These are phyloP conservation scores for Alternaria sp. DNA, from an alignment of 2,329 filamentous ascomycete species.

Conservation along the genomic window DNA sequence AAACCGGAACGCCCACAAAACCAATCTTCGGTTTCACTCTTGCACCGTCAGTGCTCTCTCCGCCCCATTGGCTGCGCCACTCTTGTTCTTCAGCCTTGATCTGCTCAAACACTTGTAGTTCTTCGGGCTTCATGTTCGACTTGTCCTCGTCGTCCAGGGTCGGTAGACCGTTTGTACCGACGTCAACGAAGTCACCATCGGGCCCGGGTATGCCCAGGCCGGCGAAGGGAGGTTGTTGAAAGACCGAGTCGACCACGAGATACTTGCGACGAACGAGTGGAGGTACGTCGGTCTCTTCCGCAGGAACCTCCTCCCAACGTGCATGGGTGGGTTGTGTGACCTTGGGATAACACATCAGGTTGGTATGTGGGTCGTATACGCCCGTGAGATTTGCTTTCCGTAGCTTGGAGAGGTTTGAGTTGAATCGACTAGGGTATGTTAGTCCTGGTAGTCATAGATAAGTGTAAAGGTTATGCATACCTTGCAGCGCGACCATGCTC, in stretches of 20 bases:
- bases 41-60: conserved; percentile 65
- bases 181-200: conserved; percentile 58
- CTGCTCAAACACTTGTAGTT: conserved; percentile 73
- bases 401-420: conserved; percentile 71
- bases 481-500: conserved; percentile 92
- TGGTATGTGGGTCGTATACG: conserved; percentile 93
- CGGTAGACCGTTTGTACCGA: conserved; percentile 63
- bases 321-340: conserved; percentile 90
- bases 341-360: conserved; percentile 83
- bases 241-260: conserved; percentile 66
- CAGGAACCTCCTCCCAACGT: conserved; percentile 75
- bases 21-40: conserved; percentile 56
- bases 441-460: conserved; percentile 14
- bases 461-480: conserved; percentile 57
- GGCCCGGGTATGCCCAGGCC: conserved; percentile 66
- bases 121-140: conserved; percentile 71
- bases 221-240: conserved; percentile 64
- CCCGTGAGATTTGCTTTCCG: conserved; percentile 75
- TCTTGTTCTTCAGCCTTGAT: conserved; percentile 68
- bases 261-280: conserved; percentile 66
- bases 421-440: conserved; percentile 72
- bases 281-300: conserved; percentile 55
- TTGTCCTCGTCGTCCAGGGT: conserved; percentile 69
- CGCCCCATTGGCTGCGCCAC: conserved; percentile 78
- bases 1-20: conserved; percentile 58